These are phyloP conservation scores for Aspergillus sclerotioniger DNA, from an alignment of 495 filamentous ascomycete species.

Conservation along the genomic window DNA sequence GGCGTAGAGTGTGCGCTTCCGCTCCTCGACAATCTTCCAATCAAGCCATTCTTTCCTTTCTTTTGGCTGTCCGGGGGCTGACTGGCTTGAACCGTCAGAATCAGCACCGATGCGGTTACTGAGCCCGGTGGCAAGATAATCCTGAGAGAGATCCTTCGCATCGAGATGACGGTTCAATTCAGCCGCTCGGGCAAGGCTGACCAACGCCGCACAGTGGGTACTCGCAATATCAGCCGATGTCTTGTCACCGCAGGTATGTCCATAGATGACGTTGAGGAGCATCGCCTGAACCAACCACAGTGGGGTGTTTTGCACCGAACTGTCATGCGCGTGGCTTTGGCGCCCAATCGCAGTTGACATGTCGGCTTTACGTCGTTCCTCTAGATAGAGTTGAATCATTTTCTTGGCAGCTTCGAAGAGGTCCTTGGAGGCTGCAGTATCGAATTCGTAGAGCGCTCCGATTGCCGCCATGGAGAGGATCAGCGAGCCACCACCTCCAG, in stretches of 20 bases:
- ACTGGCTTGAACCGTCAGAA: slow-evolving; percentile 29
- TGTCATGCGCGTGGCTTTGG: slow-evolving; percentile 56
- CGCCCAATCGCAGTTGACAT: slow-evolving; percentile 76
- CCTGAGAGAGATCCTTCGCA: slow-evolving; percentile 38
- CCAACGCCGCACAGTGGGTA: slow-evolving; percentile 85
- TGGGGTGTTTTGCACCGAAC: slow-evolving; percentile 74
- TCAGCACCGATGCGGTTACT: slow-evolving; percentile 12
- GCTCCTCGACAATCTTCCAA: slow-evolving; percentile 87
- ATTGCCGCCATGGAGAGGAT: slow-evolving; percentile 96
- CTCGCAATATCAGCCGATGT: slow-evolving; percentile 85
- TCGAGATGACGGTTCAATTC: slow-evolving; percentile 59
- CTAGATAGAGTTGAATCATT: slow-evolving; percentile 90
- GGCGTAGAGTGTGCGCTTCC: slow-evolving; percentile 89
- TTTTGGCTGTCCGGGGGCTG: slow-evolving; percentile 51
- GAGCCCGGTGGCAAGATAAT: slow-evolving; percentile 30
- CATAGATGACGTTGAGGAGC: slow-evolving; percentile 95
- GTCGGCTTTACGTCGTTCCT: slow-evolving; percentile 88
- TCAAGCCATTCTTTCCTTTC: slow-evolving; percentile 81
- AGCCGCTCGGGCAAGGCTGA: slow-evolving; percentile 86
- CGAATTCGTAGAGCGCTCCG: slow-evolving; percentile 90
- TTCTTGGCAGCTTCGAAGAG: slow-evolving; percentile 92
- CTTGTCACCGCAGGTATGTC: slow-evolving; percentile 93
- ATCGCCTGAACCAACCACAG: slow-evolving; percentile 98
- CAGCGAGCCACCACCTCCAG: slow-evolving; percentile 83
- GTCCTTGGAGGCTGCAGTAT: slow-evolving; percentile 74